phyloP scores from a whole-genome alignment of 1,139 yeast genomes.

The Debaryomyces robertsiae region DNA sequence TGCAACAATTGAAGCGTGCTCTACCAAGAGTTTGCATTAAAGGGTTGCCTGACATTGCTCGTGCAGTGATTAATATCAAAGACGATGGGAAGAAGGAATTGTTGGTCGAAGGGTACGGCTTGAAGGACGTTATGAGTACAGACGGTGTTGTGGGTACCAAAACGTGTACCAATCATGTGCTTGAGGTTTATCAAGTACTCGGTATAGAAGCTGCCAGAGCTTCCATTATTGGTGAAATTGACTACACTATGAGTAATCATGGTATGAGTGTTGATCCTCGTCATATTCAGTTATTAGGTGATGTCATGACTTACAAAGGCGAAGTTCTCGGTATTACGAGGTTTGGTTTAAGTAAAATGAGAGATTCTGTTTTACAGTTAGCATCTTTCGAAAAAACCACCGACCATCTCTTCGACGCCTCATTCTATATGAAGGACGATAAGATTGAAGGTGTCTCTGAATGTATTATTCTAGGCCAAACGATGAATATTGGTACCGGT shows the following conservation, averaged over 20 bases:
- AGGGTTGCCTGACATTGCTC: conserved; percentile 86
- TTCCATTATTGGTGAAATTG: conserved; percentile 91
- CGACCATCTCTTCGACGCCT: conserved; percentile 97
- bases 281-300: conserved; percentile 95
- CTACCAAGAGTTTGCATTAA: conserved; percentile 88
- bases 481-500: conserved; percentile 98
- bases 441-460: conserved; percentile 97
- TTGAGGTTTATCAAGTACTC: conserved; percentile 85
- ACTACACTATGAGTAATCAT: conserved; percentile 97
- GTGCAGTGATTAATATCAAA: conserved; percentile 94
- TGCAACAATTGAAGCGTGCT: conserved; percentile 85
- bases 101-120: conserved; percentile 96
- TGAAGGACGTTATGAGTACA: conserved; percentile 94
- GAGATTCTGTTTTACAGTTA: conserved; percentile 94
- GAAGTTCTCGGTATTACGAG: conserved; percentile 97
- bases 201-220: conserved; percentile 98
- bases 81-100: conserved; percentile 87
- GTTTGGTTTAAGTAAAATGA: conserved; percentile 97
- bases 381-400: conserved; percentile 99
- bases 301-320: conserved; percentile 98
- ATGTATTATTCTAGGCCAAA: conserved; percentile 95
- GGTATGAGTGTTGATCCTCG: conserved; percentile 99
- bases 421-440: conserved; percentile 96
- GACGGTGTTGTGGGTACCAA: conserved; percentile 92
- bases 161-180: conserved; percentile 87